Evolutionary conservation across 2,329 filamentous ascomycete genomes (phyloP), one percentile per base, ranked within the genome.

Genomic region (Pseudohalonectria lignicola): DNA sequence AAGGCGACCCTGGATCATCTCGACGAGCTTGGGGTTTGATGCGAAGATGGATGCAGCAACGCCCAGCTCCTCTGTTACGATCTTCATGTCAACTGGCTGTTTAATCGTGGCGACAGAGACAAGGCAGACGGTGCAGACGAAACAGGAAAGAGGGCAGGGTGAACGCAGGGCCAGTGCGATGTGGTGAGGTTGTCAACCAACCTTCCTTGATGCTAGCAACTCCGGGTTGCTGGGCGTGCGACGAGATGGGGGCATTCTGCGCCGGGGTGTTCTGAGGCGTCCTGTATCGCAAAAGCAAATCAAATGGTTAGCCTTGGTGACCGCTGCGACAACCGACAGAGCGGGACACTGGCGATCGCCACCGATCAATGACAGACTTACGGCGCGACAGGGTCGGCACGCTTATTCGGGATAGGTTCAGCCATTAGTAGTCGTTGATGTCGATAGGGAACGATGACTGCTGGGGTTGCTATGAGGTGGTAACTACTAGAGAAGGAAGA

Each of bases 221-320:
- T 49, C 83, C 86, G 45, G 92, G 92, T 67, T 94, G 86, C 67
- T 94, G 87, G 51, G 93, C 92, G 64, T 92, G 90, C 45, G 90
- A 96, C 39, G 88, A 94, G 66, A 98, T 96, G 48, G 92, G 92
- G 50, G 93, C 92, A 69, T 90, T 88, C 66, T 79, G 87, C 49
- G 86, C 83, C 50, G 92, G 92, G 40, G 92, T 98, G 71, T 98
- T 98, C 68, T 98, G 92, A 56, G 92, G 92, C 57, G 92, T 98
- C 55, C 92, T 96, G 63, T 42, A 45, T 46, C 39, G 31, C 33
- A 23, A 8, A 40, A 41, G 34, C 38, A 47, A 47, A n/a, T n/a
- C n/a, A n/a, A n/a, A n/a, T n/a, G n/a, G n/a, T n/a, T n/a, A n/a
- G n/a, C n/a, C n/a, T n/a, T n/a, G n/a, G n/a, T n/a, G 37, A 11